Evolutionary conservation across 306 rosid species (phyloP), one percentile per base, ranked within the genome.

Genomic region (Rosa lucieae): DNA sequence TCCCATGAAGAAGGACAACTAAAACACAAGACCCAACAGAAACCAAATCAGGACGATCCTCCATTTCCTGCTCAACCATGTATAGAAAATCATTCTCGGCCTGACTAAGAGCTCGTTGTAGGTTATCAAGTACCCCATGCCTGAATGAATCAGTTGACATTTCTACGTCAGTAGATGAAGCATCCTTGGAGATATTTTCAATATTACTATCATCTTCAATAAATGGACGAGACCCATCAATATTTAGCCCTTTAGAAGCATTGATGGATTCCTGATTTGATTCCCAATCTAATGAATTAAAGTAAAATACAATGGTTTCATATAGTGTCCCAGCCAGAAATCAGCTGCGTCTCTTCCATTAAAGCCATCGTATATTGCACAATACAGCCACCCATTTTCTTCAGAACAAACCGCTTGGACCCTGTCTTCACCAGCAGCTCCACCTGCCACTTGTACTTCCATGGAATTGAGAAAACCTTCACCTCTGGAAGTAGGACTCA

Each of bases 351-450:
- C 99, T 88, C 99, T 88, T 65, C 98, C 99, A 76, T 96, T 96
- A 85, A 96, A 96, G 29, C 99, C 99, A 52, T 96, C 98, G 80
- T 91, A 96, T 81, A 96, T 93, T 82, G 93, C 94, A 87, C 99
- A 93, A 85, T 89, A 93, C 69, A 96, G 96, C 99, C 98, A 96
- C 3, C 96, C 99, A 76, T 91, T 89, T 84, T 96, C 99, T 87
- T 96, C 99, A 72, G 97, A 96, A 85, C 98, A 96, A 70, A 93
- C 98, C 4, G 98, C 99, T 80, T 96, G 99, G 82, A 96, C 99
- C 87, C 99, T 89, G 79, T 96, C 99, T 86, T 96, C 99, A 70
- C 99, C 99, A 26, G 99, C 99, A 75, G 99, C 98, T 81, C 99
- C 99, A 85, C 99, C 99, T 5, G 97, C 99, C 56, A 96, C 97